These are phyloP conservation scores for Penicillium pulvis DNA, from an alignment of 495 filamentous ascomycete genomes.

Conservation along the genomic window DNA sequence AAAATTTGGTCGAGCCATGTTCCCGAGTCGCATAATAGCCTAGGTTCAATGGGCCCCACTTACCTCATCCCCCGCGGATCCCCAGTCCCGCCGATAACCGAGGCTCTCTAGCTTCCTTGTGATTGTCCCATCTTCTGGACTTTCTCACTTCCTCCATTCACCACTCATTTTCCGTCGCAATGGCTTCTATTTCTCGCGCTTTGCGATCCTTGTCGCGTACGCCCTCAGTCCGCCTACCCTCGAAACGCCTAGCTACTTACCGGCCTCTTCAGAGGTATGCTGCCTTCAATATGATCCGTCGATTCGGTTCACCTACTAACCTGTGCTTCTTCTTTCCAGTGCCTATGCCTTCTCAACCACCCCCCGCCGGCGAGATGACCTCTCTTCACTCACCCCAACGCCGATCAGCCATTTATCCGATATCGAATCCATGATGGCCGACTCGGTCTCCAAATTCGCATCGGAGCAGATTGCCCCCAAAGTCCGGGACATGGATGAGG, in stretches of 20 bases:
- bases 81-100: slow-evolving; percentile 40
- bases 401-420: slow-evolving; percentile 94
- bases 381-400: slow-evolving; percentile 76
- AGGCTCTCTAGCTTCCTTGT: slow-evolving; percentile 37
- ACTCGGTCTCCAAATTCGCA: slow-evolving; percentile 89
- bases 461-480: slow-evolving; percentile 86
- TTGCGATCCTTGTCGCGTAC: slow-evolving; percentile 70
- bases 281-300: neutral
- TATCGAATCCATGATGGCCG: slow-evolving; percentile 83
- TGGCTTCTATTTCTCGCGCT: slow-evolving; percentile 70
- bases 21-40: slow-evolving; percentile 6
- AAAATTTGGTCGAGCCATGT: neutral
- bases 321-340: slow-evolving; percentile 34
- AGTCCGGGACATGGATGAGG: slow-evolving; percentile 97
- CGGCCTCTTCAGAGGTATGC: slow-evolving; percentile 48
- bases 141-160: neutral
- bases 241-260: slow-evolving; percentile 42
- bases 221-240: slow-evolving; percentile 46
- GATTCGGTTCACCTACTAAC: neutral
- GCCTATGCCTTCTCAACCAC: slow-evolving; percentile 75
- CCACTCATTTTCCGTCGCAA: slow-evolving; percentile 31
- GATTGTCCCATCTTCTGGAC: slow-evolving; percentile 25
- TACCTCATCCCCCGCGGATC: slow-evolving; percentile 9
- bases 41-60: slow-evolving; percentile 4
- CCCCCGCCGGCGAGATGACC: slow-evolving; percentile 59